These are phyloP conservation scores for Xanthoconium stramineum DNA, from an alignment of 768 basidiomycete species.

Conservation along the genomic window DNA sequence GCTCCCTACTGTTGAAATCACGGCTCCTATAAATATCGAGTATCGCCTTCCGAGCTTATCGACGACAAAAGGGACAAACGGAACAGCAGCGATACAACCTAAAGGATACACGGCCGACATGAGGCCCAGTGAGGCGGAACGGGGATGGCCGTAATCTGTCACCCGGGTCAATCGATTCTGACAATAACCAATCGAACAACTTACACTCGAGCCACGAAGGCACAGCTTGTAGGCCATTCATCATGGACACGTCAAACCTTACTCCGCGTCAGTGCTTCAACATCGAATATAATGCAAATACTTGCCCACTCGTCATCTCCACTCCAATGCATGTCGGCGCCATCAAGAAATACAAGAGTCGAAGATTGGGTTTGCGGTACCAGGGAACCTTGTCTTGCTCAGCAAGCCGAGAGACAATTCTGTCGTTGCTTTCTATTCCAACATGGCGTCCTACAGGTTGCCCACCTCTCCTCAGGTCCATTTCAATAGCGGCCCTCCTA, in stretches of 20 bases:
- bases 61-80: conserved; percentile 26
- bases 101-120: conserved; percentile 31
- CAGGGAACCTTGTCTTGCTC: conserved; percentile 50
- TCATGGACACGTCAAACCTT: conserved; percentile 46
- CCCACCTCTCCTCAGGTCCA: neutral
- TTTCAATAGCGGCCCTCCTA: neutral
- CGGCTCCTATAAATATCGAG: conserved; percentile 6
- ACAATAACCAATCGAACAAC: conserved; percentile 10
- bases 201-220: conserved; percentile 53
- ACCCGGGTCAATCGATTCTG: neutral
- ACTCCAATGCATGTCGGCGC: conserved; percentile 27
- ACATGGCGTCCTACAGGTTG: neutral
- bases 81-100: conserved; percentile 35
- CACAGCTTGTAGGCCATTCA: conserved; percentile 62
- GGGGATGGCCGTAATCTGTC: conserved; percentile 54
- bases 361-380: conserved; percentile 59
- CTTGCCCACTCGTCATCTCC: conserved; percentile 12
- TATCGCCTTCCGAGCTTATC: neutral
- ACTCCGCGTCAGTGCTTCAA: too few species aligned
- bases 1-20: neutral
- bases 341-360: conserved; percentile 51
- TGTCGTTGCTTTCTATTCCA: conserved; percentile 1
- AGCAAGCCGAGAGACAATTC: conserved; percentile 12
- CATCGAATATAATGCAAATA: too few species aligned
- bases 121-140: conserved; percentile 36